Evolutionary conservation across 2,329 filamentous ascomycete genomes (phyloP).

Genomic region (Nothophaeocryptopus gaeumannii): DNA sequence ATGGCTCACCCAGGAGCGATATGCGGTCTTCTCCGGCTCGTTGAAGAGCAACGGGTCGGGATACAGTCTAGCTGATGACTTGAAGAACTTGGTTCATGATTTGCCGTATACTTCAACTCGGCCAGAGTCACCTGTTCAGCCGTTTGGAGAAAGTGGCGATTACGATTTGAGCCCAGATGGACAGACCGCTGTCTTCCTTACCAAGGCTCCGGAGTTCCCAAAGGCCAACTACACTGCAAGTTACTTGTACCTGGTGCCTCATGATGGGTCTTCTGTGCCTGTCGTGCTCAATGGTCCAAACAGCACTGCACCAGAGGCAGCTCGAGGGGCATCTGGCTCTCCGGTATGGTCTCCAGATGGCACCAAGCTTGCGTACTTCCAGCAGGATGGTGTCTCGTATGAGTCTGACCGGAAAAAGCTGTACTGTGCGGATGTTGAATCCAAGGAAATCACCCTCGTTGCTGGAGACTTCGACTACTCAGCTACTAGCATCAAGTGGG

Average conservation of each 20-base stretch:
- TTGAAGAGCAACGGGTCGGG: slow-evolving; percentile 28
- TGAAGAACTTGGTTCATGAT: slow-evolving; percentile 24
- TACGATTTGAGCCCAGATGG: slow-evolving; percentile 28
- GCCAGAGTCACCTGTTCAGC: slow-evolving; percentile 25
- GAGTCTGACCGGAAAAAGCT: slow-evolving; percentile 26
- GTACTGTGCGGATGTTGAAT: slow-evolving; percentile 24
- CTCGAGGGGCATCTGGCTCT: slow-evolving; percentile 23
- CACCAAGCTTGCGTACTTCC: slow-evolving; percentile 23
- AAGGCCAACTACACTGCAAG: slow-evolving; percentile 27
- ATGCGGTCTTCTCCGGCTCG: slow-evolving; percentile 50
- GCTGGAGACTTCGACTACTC: slow-evolving; percentile 26
- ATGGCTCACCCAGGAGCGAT: slow-evolving; percentile 49
- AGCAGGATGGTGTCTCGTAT: slow-evolving; percentile 26
- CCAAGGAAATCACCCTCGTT: slow-evolving; percentile 21
- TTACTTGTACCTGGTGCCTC: slow-evolving; percentile 28
- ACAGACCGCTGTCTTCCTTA: slow-evolving; percentile 25
- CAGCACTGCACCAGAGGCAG: slow-evolving; percentile 23
- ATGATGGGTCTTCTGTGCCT: slow-evolving; percentile 27
- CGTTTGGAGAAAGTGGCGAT: slow-evolving; percentile 22
- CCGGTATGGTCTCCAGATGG: slow-evolving; percentile 25
- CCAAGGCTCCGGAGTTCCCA: slow-evolving; percentile 26
- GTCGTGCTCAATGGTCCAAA: slow-evolving; percentile 26
- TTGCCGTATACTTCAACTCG: slow-evolving; percentile 26
- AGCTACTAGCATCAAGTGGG: slow-evolving; percentile 21
- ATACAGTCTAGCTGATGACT: slow-evolving; percentile 18